Evolutionary conservation across 2,329 filamentous ascomycete species (phyloP).

Genomic region (Ophiostoma sp.): DNA sequence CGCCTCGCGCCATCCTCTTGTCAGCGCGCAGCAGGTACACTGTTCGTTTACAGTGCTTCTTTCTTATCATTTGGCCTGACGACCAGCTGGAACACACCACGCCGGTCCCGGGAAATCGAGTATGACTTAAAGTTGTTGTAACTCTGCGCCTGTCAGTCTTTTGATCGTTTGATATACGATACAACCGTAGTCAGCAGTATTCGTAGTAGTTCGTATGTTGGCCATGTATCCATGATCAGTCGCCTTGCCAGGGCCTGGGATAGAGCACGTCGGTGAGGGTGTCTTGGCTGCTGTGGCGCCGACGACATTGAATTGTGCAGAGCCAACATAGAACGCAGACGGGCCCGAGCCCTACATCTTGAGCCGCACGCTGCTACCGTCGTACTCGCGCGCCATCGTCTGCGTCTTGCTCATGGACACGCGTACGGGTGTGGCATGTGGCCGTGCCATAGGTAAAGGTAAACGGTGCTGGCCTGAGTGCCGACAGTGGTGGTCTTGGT

Average conservation of each 20-base stretch:
- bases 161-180: background rate
- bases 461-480: background rate
- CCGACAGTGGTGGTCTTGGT: background rate
- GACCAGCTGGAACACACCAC: background rate
- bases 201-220: background rate
- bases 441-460: background rate
- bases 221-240: background rate
- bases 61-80: background rate
- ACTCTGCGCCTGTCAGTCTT: background rate
- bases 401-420: background rate
- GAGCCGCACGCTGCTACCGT: background rate
- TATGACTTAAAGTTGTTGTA: background rate
- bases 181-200: background rate
- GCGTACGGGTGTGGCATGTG: background rate
- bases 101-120: background rate
- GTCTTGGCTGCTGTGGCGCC: slow-evolving; percentile 35
- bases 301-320: slow-evolving; percentile 43
- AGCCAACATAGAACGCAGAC: slow-evolving; percentile 42
- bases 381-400: background rate
- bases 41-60: background rate
- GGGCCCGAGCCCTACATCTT: background rate
- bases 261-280: slow-evolving; percentile 26
- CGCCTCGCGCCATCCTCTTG: background rate
- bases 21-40: background rate
- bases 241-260: background rate